phyloP scores from a whole-genome alignment of 1,139 yeast genomes.

The Suhomyces taliae region DNA sequence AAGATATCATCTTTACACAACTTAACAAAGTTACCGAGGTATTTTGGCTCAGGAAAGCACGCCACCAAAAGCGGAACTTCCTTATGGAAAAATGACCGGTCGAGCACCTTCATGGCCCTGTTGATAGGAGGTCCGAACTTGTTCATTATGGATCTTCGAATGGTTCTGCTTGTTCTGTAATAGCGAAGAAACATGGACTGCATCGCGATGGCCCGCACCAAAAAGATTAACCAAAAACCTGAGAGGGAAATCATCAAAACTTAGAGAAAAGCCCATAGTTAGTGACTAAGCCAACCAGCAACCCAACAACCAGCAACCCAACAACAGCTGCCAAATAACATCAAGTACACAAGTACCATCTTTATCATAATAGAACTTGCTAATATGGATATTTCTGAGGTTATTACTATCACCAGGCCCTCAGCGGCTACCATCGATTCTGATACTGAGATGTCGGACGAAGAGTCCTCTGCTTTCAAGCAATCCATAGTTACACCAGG shows the following conservation, averaged over 20 bases:
- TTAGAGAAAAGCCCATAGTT: no score
- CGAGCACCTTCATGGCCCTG: slow-evolving; percentile 63
- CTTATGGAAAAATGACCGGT: slow-evolving; percentile 60
- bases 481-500: slow-evolving; percentile 81
- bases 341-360: no score
- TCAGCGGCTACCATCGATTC: slow-evolving; percentile 16
- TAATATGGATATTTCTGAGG: slow-evolving; percentile 18
- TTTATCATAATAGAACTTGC: neutral
- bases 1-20: slow-evolving; percentile 56
- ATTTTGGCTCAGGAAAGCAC: slow-evolving; percentile 64
- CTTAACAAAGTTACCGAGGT: slow-evolving; percentile 56
- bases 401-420: slow-evolving; percentile 42
- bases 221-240: neutral
- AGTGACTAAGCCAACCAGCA: no score
- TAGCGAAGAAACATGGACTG: slow-evolving; percentile 1
- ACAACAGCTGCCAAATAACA: no score
- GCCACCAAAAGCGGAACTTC: slow-evolving; percentile 65
- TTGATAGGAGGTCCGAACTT: slow-evolving; percentile 65
- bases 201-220: neutral
- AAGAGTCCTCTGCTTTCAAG: slow-evolving; percentile 15
- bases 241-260: no score
- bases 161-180: slow-evolving; percentile 5
- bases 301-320: no score
- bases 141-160: slow-evolving; percentile 20
- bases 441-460: slow-evolving; percentile 31